Evolutionary conservation across 495 filamentous ascomycete species (phyloP).

Genomic region (Talaromyces adpressus): DNA sequence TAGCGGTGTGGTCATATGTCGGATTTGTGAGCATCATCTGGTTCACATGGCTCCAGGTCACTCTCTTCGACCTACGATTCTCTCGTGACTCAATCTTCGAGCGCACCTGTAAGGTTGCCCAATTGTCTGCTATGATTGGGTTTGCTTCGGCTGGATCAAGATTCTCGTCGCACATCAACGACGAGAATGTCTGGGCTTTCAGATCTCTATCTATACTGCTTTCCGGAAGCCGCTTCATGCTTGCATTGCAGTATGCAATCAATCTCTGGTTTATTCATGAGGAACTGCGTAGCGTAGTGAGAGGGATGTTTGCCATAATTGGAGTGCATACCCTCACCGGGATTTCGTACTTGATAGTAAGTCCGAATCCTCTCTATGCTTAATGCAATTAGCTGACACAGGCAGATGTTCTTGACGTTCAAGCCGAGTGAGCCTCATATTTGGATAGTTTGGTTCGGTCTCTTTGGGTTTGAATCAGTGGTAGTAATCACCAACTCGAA

Average conservation of each 20-base stretch:
- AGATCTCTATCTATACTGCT: slow-evolving; percentile 48
- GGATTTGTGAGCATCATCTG: slow-evolving; percentile 63
- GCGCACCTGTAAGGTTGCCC: slow-evolving; percentile 53
- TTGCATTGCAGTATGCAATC: slow-evolving; percentile 51
- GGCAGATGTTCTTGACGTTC: slow-evolving; percentile 36
- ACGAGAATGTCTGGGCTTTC: slow-evolving; percentile 36
- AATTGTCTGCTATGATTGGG: slow-evolving; percentile 57
- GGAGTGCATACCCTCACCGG: slow-evolving; percentile 33
- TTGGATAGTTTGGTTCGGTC: slow-evolving; percentile 55
- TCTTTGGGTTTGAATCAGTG: slow-evolving; percentile 48
- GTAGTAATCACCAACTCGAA: slow-evolving; percentile 48
- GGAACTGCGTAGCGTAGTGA: slow-evolving; percentile 25
- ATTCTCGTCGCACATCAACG: slow-evolving; percentile 41
- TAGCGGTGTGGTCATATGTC: slow-evolving; percentile 45
- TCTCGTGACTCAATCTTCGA: slow-evolving; percentile 60
- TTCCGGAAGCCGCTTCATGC: slow-evolving; percentile 49
- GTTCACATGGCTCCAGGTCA: slow-evolving; percentile 66
- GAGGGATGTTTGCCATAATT: slow-evolving; percentile 31
- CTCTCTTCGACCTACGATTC: slow-evolving; percentile 64
- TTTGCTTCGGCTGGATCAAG: slow-evolving; percentile 55
- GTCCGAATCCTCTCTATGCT: slow-evolving; percentile 15
- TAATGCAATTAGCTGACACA: background rate
- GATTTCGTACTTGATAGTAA: slow-evolving; percentile 44
- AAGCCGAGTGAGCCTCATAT: slow-evolving; percentile 20
- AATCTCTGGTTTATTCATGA: slow-evolving; percentile 37